Evolutionary conservation across 257 asterid genomes (phyloP).

Genomic region (Buddleja alternifolia): DNA sequence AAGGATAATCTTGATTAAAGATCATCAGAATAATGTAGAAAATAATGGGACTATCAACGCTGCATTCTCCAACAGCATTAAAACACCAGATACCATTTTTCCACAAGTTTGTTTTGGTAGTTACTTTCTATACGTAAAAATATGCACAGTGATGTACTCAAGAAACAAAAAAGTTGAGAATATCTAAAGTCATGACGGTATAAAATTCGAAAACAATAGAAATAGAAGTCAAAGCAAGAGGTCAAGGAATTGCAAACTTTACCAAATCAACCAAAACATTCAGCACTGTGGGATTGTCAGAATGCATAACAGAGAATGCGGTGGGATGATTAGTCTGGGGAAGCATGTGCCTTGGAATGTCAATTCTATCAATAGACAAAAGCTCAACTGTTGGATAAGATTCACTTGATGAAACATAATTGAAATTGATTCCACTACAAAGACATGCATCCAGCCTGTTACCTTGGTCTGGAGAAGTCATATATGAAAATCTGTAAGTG

Average conservation of each 20-base stretch:
- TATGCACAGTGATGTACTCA: not conserved
- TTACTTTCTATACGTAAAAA: slow-evolving; percentile 15
- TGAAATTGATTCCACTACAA: slow-evolving; percentile 26
- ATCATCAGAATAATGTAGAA: slow-evolving; percentile 9
- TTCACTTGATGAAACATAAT: slow-evolving; percentile 18
- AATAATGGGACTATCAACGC: slow-evolving; percentile 19
- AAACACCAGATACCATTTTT: slow-evolving; percentile 25
- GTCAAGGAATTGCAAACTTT: slow-evolving; percentile 34
- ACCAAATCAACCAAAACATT: slow-evolving; percentile 93
- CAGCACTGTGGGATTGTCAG: slow-evolving; percentile 71
- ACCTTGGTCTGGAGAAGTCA: slow-evolving; percentile 87
- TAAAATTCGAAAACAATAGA: slow-evolving; percentile 2
- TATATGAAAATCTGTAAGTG: slow-evolving; percentile 71
- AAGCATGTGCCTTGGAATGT: slow-evolving; percentile 87
- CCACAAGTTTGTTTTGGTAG: slow-evolving; percentile 1
- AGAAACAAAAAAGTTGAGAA: not conserved
- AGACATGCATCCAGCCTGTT: slow-evolving; percentile 25
- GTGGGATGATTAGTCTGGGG: slow-evolving; percentile 93
- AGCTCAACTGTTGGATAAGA: slow-evolving; percentile 29
- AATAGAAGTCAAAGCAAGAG: slow-evolving; percentile 16
- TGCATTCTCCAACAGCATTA: slow-evolving; percentile 17
- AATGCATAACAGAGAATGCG: slow-evolving; percentile 63
- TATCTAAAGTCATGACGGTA: not conserved
- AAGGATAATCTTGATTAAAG: slow-evolving; percentile 10
- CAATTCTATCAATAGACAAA: slow-evolving; percentile 56